Conservation (phyloP, 306 rosid species). For the Cajanus cajan region DNA sequence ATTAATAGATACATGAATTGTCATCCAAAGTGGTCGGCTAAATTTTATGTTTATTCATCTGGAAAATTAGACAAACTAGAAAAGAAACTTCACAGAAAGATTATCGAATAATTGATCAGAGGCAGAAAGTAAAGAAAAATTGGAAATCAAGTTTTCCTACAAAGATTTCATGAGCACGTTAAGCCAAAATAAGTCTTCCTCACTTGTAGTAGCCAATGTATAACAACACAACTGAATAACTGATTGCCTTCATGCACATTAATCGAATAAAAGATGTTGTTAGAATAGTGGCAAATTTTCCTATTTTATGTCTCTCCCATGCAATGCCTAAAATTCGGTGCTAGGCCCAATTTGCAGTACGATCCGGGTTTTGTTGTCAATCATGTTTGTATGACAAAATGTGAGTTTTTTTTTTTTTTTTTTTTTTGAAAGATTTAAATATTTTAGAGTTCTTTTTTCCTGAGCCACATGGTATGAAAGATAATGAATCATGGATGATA, state of each 20-base stretch:
- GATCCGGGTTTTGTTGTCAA: conserved; percentile 5
- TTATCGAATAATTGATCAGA: not conserved
- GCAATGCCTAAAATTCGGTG: not conserved
- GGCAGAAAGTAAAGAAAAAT: not conserved
- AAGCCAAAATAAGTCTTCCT: not conserved
- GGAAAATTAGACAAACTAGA: not conserved
- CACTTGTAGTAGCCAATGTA: not conserved
- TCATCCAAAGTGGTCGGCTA: not conserved
- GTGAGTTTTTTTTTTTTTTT: not conserved
- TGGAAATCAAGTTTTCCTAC: not conserved
- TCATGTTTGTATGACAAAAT: not conserved
- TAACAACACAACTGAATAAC: no score
- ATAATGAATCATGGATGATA: not conserved
- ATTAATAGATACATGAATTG: not conserved
- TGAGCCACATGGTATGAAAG: not conserved
- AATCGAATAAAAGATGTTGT: not conserved
- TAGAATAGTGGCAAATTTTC: not conserved
- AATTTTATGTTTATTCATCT: not conserved
- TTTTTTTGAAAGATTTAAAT: not conserved
- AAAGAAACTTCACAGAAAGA: no score
- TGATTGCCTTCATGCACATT: not conserved
- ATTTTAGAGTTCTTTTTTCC: not conserved
- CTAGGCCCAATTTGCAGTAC: not conserved
- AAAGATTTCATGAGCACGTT: not conserved
- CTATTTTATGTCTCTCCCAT: not conserved